Evolutionary conservation across 192 early-diverging fungal genomes (phyloP).

Genomic region (Paraglomus brasilianum): DNA sequence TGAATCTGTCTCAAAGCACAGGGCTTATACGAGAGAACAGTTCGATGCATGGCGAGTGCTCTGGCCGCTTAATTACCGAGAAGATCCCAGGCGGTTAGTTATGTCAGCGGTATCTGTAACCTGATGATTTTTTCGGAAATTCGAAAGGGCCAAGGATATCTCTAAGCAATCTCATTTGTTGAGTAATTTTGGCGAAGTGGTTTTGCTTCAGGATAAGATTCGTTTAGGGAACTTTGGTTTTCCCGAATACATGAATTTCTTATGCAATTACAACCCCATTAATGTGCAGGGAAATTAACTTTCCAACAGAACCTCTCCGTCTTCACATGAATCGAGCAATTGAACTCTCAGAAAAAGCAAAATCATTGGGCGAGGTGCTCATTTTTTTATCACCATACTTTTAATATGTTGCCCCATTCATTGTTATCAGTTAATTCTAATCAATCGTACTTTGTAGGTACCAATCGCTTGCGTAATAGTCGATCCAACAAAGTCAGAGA

Average conservation of each 20-base stretch:
- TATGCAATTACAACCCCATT: too few relatives aligned
- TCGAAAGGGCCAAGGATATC: too few relatives aligned
- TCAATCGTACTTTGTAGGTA: slow-evolving; percentile 26
- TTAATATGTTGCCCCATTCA: not conserved
- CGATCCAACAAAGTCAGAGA: slow-evolving; percentile 48
- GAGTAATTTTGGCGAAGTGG: too few relatives aligned
- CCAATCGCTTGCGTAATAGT: slow-evolving; percentile 53
- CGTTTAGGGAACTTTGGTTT: too few relatives aligned
- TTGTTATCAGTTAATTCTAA: not conserved
- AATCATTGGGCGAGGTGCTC: slow-evolving; percentile 41
- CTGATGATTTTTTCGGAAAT: too few relatives aligned
- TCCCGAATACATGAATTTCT: too few relatives aligned
- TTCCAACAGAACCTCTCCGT: slow-evolving; percentile 39
- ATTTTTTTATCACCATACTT: not conserved
- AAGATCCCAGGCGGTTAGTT: slow-evolving; percentile 44
- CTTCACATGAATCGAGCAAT: slow-evolving; percentile 40
- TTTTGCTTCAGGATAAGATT: too few relatives aligned
- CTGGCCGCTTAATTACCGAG: slow-evolving; percentile 84
- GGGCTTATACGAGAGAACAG: slow-evolving; percentile 68
- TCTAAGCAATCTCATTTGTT: too few relatives aligned
- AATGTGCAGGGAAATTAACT: slow-evolving; percentile 38
- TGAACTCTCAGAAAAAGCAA: slow-evolving; percentile 22
- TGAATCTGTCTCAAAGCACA: slow-evolving; percentile 54
- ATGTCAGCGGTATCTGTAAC: not conserved
- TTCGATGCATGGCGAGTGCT: slow-evolving; percentile 73